phyloP scores from a whole-genome alignment of 768 basidiomycete species.

The Lactarius pseudohatsudake region DNA sequence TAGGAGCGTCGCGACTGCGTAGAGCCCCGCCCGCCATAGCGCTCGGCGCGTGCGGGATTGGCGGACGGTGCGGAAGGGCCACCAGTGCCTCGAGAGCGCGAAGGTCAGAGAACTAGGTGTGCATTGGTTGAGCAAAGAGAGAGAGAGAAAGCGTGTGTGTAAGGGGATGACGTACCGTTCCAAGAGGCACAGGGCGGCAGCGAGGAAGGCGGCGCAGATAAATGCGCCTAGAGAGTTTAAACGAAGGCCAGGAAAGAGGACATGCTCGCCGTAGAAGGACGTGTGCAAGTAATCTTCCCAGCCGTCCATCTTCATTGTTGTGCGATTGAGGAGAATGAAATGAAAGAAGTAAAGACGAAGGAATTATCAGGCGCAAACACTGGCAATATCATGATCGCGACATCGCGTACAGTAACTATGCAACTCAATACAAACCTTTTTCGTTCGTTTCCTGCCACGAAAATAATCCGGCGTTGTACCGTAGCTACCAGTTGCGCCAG shows the following conservation, averaged over 20 bases:
- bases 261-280: constrained; percentile 45
- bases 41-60: constrained; percentile 47
- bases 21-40: constrained; percentile 54
- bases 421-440: neutral
- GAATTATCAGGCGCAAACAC: neutral
- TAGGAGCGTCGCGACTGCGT: constrained; percentile 56
- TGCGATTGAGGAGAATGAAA: neutral
- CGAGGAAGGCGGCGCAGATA: constrained; percentile 45
- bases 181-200: constrained; percentile 46
- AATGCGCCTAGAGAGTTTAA: constrained; percentile 53
- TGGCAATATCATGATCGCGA: neutral
- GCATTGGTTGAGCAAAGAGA: constrained; percentile 5
- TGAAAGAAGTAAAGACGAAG: neutral
- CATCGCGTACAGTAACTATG: neutral
- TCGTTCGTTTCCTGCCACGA: neutral
- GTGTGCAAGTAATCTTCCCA: constrained; percentile 50
- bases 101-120: constrained; percentile 49
- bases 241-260: constrained; percentile 43
- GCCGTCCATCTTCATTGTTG: constrained; percentile 41
- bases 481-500: neutral
- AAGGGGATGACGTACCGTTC: constrained; percentile 50
- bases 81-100: constrained; percentile 49
- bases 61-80: constrained; percentile 40
- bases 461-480: neutral
- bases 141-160: neutral